Evolutionary conservation across 768 basidiomycete species (phyloP).

Genomic region (Pisolithus tinctorius): DNA sequence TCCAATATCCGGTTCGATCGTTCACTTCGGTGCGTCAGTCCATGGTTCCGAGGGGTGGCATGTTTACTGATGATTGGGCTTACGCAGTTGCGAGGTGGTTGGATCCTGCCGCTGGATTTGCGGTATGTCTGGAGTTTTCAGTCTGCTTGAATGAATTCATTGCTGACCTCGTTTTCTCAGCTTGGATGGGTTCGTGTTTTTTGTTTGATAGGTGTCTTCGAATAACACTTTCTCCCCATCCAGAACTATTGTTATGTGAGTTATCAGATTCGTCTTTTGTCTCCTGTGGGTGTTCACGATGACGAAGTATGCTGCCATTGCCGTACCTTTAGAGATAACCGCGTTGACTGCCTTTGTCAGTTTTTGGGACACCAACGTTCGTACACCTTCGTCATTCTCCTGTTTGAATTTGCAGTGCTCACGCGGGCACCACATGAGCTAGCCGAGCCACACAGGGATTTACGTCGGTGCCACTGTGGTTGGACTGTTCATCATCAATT

Average conservation of each 20-base stretch:
- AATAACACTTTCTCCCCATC: not conserved
- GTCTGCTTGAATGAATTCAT: not conserved
- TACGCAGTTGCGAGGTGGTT: conserved; percentile 26
- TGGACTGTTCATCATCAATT: conserved; percentile 34
- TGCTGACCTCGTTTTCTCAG: conserved; percentile 1
- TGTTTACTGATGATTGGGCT: not conserved
- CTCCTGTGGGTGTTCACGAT: not conserved
- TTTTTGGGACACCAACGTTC: conserved; percentile 40
- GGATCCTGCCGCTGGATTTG: conserved; percentile 26
- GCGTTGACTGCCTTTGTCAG: conserved; percentile 43
- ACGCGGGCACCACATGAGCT: conserved; percentile 12
- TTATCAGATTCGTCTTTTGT: not conserved
- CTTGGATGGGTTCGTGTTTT: conserved; percentile 19
- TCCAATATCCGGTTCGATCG: conserved; percentile 23
- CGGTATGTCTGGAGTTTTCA: conserved; percentile 11
- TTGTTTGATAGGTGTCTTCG: not conserved
- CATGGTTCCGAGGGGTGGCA: not conserved
- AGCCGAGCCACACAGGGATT: conserved; percentile 33
- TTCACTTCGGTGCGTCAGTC: conserved; percentile 18
- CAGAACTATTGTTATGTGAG: conserved; percentile 31
- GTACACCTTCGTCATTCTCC: not conserved
- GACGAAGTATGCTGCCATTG: conserved; percentile 24
- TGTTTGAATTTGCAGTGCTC: conserved; percentile 3
- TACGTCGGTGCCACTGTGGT: conserved; percentile 36
- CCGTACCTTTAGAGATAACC: conserved; percentile 44